These are phyloP conservation scores for Mortierella hygrophila DNA, from an alignment of 192 early-diverging fungal genomes.

Conservation along the genomic window DNA sequence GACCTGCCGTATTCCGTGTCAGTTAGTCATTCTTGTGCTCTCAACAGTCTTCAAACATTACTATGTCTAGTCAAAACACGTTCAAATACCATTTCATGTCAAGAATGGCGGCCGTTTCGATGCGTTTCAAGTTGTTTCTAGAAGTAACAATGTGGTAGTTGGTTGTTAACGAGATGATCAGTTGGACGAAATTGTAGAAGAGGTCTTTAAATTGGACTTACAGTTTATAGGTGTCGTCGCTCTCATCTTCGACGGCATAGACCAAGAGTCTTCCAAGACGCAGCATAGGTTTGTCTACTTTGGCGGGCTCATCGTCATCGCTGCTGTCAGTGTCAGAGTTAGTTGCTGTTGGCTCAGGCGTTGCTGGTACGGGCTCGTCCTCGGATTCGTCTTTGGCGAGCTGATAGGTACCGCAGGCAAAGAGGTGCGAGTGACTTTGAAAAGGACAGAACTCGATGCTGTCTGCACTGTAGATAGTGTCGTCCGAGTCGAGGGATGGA, in stretches of 20 bases:
- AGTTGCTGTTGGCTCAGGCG: background rate
- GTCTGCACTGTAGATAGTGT: slow-evolving; percentile 79
- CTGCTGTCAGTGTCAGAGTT: slow-evolving; percentile 28
- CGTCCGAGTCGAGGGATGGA: slow-evolving; percentile 64
- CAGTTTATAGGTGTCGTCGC: slow-evolving; percentile 47
- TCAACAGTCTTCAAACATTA: background rate
- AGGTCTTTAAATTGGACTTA: background rate
- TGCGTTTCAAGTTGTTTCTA: slow-evolving; percentile 63
- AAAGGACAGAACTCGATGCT: slow-evolving; percentile 80
- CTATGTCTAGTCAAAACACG: background rate
- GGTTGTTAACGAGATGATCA: background rate
- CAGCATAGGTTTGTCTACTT: slow-evolving; percentile 56
- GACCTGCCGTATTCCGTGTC: slow-evolving; percentile 55
- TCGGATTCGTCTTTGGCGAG: slow-evolving; percentile 58
- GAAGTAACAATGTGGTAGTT: background rate
- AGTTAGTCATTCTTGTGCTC: background rate
- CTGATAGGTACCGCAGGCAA: slow-evolving; percentile 82
- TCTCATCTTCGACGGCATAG: slow-evolving; percentile 58
- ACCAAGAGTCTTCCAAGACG: slow-evolving; percentile 78
- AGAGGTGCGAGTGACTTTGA: slow-evolving; percentile 52
- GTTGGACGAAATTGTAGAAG: background rate
- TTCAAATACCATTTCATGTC: slow-evolving; percentile 77
- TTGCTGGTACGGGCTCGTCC: slow-evolving; percentile 15
- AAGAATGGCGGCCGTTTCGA: slow-evolving; percentile 74
- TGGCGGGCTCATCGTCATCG: slow-evolving; percentile 36